phyloP scores from a whole-genome alignment of 805 yeast species.

The Hanseniaspora lachancei region DNA sequence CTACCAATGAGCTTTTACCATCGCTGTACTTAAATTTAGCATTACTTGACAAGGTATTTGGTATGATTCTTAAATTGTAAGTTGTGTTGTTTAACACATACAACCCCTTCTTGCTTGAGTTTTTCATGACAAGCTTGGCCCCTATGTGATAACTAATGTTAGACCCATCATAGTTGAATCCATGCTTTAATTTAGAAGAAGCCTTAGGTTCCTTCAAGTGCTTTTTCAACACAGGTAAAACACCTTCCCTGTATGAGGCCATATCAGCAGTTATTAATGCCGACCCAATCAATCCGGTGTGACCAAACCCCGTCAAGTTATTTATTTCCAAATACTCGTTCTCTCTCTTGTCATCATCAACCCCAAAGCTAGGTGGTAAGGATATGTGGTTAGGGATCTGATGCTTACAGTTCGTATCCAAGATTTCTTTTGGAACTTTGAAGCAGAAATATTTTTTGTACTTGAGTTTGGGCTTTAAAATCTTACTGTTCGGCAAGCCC shows the following conservation, averaged over 20 bases:
- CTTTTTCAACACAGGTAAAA: not conserved
- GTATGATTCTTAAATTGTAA: conserved; percentile 22
- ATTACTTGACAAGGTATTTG: conserved; percentile 18
- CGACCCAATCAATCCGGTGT: conserved; percentile 36
- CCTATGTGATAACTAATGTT: conserved; percentile 15
- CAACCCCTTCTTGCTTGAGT: conserved; percentile 11
- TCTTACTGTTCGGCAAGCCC: conserved; percentile 35
- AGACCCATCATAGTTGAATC: not conserved
- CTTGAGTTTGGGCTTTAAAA: conserved; percentile 34
- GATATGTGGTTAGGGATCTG: conserved; percentile 24
- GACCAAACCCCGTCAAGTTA: conserved; percentile 43
- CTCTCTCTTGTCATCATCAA: conserved; percentile 22
- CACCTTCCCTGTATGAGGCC: conserved; percentile 1
- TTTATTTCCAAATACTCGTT: conserved; percentile 22
- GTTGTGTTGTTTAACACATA: conserved; percentile 19
- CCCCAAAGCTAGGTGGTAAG: conserved; percentile 33
- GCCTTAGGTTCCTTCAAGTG: conserved; percentile 20
- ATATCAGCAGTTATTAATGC: conserved; percentile 42
- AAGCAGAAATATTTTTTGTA: conserved; percentile 48
- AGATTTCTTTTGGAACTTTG: conserved; percentile 38
- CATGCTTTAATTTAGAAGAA: not conserved
- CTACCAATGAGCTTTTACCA: conserved; percentile 6
- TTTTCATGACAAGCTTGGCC: conserved; percentile 9
- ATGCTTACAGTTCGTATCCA: conserved; percentile 42
- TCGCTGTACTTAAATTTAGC: conserved; percentile 7